Evolutionary conservation across 2,329 filamentous ascomycete species (phyloP), one percentile per base, ranked within the genome.

Genomic region (Aspergillus cejpii): DNA sequence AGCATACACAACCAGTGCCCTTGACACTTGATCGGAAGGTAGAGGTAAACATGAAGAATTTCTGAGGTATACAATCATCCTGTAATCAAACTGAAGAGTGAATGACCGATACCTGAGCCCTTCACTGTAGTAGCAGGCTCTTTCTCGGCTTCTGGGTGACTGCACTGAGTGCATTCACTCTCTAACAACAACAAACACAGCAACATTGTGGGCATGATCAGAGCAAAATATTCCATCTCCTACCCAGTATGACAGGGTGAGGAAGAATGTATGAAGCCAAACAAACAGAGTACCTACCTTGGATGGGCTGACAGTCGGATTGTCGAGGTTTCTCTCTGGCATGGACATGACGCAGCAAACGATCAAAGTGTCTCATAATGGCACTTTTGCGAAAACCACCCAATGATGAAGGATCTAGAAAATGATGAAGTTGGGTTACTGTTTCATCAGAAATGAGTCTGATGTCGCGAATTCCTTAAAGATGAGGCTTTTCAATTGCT

Each of bases 331-430:
- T 50, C 34, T 44, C 47, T 41, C 38, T 48, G 45, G 40, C 36
- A 46, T 52, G 51, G 42, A 54, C 37, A 39, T 49, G 51, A 38
- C 41, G 45, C 23, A 53, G 12, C 19, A 57, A 20, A 29, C 48
- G 48, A 43, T 56, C 45, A 17, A 56, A 37, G 43, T 37, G 43
- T 26, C 45, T 48, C 54, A 55, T 55, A 38, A 8, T 49, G 36
- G 37, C 37, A 26, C 24, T 21, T 48, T n/a, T 11, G 26, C 27
- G 37, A 27, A 20, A 36, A 29, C 38, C 44, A 47, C 39, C 39
- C 40, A 38, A 24, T 28, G 37, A 24, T 42, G 17, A 45, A 24
- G 17, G 23, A 26, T 31, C 29, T 20, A 6, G 33, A 26, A 23
- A 20, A 46, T 48, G 24, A 39, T 42, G 24, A 39, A 42, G 28